A percentile compares a stretch with the other conserved stretches of the same genome.
phyloP scores from a whole-genome alignment of 2,329 filamentous ascomycete species.

The Cladorrhinum sp. region DNA sequence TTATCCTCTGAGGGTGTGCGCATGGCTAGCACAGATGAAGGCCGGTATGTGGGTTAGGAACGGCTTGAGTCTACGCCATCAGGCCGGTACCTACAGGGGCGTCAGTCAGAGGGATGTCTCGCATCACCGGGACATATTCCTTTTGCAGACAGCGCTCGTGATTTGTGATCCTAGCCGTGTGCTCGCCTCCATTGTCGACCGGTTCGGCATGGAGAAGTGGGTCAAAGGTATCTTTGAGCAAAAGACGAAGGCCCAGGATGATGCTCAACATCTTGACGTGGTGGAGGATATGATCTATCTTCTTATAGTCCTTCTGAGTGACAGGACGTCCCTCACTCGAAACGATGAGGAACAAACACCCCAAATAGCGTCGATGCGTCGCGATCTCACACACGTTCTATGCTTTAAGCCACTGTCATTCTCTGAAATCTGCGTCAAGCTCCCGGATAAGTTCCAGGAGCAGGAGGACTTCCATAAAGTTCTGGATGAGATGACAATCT shows the following conservation, averaged over 20 bases:
- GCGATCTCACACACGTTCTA: slow-evolving; percentile 88
- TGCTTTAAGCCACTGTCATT: slow-evolving; percentile 97
- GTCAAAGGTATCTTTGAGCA: slow-evolving; percentile 76
- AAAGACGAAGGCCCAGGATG: slow-evolving; percentile 73
- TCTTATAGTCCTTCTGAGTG: slow-evolving; percentile 84
- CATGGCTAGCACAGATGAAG: slow-evolving; percentile 97
- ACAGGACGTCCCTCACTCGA: slow-evolving; percentile 76
- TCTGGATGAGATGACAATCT: slow-evolving; percentile 82
- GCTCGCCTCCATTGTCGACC: slow-evolving; percentile 83
- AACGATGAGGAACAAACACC: slow-evolving; percentile 63
- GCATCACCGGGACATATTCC: slow-evolving; percentile 90
- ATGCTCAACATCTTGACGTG: slow-evolving; percentile 83
- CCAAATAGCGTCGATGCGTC: slow-evolving; percentile 69
- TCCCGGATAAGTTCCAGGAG: slow-evolving; percentile 87
- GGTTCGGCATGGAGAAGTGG: slow-evolving; percentile 86
- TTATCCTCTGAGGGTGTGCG: slow-evolving; percentile 87
- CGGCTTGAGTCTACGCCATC: slow-evolving; percentile 90
- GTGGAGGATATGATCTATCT: slow-evolving; percentile 95
- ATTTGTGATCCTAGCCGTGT: slow-evolving; percentile 80
- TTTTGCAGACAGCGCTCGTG: slow-evolving; percentile 87
- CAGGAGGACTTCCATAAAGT: slow-evolving; percentile 83
- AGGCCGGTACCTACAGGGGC: slow-evolving; percentile 89
- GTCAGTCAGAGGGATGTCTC: slow-evolving; percentile 87
- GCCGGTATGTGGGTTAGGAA: slow-evolving; percentile 98
- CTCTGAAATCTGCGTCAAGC: slow-evolving; percentile 80